phyloP scores from a whole-genome alignment of 441 rosid genomes.

The Populus hybrid region DNA sequence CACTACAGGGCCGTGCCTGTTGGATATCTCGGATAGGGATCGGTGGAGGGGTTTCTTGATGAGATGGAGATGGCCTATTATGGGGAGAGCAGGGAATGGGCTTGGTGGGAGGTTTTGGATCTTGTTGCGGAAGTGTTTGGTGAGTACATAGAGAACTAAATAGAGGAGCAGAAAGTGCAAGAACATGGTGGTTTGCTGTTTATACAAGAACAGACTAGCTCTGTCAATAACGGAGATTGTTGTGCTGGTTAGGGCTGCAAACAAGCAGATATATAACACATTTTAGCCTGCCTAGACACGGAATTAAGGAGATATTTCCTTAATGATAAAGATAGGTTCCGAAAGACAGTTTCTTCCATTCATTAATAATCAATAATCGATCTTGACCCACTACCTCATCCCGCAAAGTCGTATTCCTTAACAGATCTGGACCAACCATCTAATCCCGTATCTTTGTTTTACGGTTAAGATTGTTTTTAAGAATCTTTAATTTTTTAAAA shows the following conservation, averaged over 20 bases:
- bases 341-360: too few relatives aligned
- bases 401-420: too few relatives aligned
- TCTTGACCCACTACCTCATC: too few relatives aligned
- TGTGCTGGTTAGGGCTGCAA: too few relatives aligned
- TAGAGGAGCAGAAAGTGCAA: not conserved
- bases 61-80: constrained; percentile 35
- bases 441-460: too few relatives aligned
- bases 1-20: constrained; percentile 24
- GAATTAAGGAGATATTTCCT: too few relatives aligned
- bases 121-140: not conserved
- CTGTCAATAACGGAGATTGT: not conserved
- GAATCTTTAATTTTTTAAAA: too few relatives aligned
- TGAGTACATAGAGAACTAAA: not conserved
- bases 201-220: not conserved
- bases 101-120: constrained; percentile 27
- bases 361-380: too few relatives aligned
- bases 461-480: too few relatives aligned
- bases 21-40: constrained; percentile 14
- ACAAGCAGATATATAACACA: not conserved
- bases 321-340: too few relatives aligned
- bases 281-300: too few relatives aligned
- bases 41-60: constrained; percentile 33
- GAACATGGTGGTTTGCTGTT: not conserved
- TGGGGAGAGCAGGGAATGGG: constrained; percentile 24
- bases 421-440: too few relatives aligned